Base-by-base conservation (phyloP, 805 yeast species). In the Saccharomycopsis malanga region DNA sequence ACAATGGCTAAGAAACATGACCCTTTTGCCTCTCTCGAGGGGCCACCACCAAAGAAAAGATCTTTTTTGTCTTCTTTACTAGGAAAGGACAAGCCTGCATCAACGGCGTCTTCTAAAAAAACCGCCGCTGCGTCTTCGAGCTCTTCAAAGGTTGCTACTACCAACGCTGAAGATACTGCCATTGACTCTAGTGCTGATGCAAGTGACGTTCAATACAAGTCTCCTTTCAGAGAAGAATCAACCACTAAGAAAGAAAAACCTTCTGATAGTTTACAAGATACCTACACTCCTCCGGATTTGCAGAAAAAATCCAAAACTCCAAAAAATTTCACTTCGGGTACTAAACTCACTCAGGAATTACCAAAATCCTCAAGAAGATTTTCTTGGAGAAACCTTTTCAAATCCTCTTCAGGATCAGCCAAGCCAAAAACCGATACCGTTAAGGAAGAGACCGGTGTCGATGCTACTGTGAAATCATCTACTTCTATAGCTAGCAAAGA, bases 241-340 rank as follows among this genome's bases (percentile, higher is more conserved):
- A 12, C 42, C 4, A 21, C 44, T 12, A 47, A 37, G 34, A 42
- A 30, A 20, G 42, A 47, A 34, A 38, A 42, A 18, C 24, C 29
- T 15, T 17, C 49, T 24, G 38, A 41, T 20, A 12, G 38, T 20
- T 27, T 44, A n/a, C 18, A 38, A n/a, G 52, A 48, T 14, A 29
- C 14, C n/a, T 45, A 45, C 22, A 27, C 34, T 37, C 29, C 54
- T 10, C 54, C 54, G n/a, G 54, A 51, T 32, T 45, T 51, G 32
- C 24, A 25, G 12, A 45, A 46, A 34, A 47, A 45, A 18, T 48
- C 52, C 24, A 51, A 51, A 25, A 51, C 54, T 21, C 54, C 54
- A 24, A 34, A 40, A 23, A 27, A 29, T 9, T 51, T 51, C 30
- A 48, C 42, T 10, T 25, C 45, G 1, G 54, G 54, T 10, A 27